phyloP scores from a whole-genome alignment of 345 rosid species.

The Euclidium syriacum region DNA sequence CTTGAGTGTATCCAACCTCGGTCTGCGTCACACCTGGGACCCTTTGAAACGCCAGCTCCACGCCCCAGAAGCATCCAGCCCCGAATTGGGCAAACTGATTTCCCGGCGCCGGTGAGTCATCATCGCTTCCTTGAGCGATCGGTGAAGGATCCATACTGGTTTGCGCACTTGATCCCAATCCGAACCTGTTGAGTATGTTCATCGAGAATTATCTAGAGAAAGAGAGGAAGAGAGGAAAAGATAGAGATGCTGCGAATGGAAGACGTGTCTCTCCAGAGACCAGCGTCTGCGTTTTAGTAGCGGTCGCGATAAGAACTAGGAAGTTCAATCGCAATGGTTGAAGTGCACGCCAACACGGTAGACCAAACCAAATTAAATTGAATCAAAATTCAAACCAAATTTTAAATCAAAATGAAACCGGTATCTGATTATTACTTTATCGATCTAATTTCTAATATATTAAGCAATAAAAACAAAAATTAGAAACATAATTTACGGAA shows the following conservation, averaged over 20 bases:
- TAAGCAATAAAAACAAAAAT: too few relatives aligned
- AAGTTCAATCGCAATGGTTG: background rate
- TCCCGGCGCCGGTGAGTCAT: slow-evolving; percentile 66
- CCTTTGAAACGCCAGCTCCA: slow-evolving; percentile 84
- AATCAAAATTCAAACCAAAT: too few relatives aligned
- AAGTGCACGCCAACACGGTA: background rate
- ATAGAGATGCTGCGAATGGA: background rate
- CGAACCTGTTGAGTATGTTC: slow-evolving; percentile 89
- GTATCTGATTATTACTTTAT: too few relatives aligned
- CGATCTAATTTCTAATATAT: too few relatives aligned
- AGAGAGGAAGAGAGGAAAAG: background rate
- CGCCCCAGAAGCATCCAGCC: slow-evolving; percentile 98
- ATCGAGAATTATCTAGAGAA: slow-evolving; percentile 31
- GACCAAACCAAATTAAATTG: background rate
- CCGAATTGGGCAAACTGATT: slow-evolving; percentile 81
- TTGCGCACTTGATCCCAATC: slow-evolving; percentile 61
- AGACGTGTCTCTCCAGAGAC: background rate
- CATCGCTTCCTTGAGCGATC: slow-evolving; percentile 68
- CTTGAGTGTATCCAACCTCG: slow-evolving; percentile 85
- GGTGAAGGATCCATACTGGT: slow-evolving; percentile 52
- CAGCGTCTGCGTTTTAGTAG: slow-evolving; percentile 17
- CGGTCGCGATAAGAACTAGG: background rate
- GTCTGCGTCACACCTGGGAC: slow-evolving; percentile 71
- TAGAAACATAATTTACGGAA: too few relatives aligned
- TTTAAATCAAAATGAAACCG: too few relatives aligned